Conservation (phyloP, 495 filamentous ascomycete genomes). For the Filosporella fistucella region DNA sequence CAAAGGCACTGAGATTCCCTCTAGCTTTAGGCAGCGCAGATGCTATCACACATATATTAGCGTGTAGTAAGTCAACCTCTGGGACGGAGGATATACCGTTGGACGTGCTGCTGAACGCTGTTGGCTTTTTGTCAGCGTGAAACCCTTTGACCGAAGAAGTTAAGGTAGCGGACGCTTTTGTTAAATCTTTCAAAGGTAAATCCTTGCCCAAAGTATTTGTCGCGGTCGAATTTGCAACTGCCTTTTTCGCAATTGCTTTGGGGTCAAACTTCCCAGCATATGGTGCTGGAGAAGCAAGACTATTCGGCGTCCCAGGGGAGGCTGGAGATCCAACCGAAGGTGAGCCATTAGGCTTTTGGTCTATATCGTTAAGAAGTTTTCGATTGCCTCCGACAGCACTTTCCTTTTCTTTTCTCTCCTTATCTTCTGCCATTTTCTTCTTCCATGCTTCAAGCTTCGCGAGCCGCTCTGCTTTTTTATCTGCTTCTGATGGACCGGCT, state of each 20-base stretch:
- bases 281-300: constrained; percentile 45
- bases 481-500: constrained; percentile 62
- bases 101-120: constrained; percentile 41
- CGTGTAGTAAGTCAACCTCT: constrained; percentile 21
- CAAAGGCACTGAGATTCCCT: constrained; percentile 79
- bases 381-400: constrained; percentile 56
- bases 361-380: constrained; percentile 70
- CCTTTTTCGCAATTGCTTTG: constrained; percentile 77
- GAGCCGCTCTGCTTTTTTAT: constrained; percentile 78
- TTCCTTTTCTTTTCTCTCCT: constrained; percentile 71
- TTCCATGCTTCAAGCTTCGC: constrained; percentile 91
- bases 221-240: constrained; percentile 38
- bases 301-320: constrained; percentile 48
- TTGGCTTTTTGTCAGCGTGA: constrained; percentile 46
- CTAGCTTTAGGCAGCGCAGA: constrained; percentile 55
- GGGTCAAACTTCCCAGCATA: constrained; percentile 86
- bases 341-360: constrained; percentile 59
- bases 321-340: constrained; percentile 48
- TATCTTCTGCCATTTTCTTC: constrained; percentile 75
- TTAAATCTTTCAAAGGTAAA: constrained; percentile 53
- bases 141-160: constrained; percentile 38
- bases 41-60: constrained; percentile 33
- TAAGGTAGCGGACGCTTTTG: constrained; percentile 45
- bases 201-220: constrained; percentile 54
- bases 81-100: constrained; percentile 32